Evolutionary conservation across 2,329 filamentous ascomycete genomes (phyloP).

Genomic region (Colletotrichum musicola): DNA sequence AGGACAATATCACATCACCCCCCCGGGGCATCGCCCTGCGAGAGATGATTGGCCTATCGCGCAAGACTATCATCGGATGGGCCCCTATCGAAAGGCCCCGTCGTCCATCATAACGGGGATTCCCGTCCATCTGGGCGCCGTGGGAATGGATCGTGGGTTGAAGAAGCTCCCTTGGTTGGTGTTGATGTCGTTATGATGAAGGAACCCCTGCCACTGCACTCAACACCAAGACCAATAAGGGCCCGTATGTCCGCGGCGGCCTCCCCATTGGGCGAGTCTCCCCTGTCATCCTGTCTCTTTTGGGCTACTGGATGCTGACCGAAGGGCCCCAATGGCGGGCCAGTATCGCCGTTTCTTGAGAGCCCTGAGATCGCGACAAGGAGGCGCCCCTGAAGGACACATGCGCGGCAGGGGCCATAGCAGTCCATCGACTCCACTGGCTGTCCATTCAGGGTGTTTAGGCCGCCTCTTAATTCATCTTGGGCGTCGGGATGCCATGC

Average conservation of each 20-base stretch:
- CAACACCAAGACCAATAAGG: slow-evolving; percentile 18
- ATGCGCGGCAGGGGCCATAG: slow-evolving; percentile 7
- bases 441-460: slow-evolving; percentile 27
- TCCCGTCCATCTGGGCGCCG: slow-evolving; percentile 5
- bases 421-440: slow-evolving; percentile 11
- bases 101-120: not conserved
- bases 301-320: not conserved
- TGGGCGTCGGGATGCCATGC: not conserved
- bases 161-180: too few species aligned
- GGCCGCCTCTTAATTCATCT: slow-evolving; percentile 29
- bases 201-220: not conserved
- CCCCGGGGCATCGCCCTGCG: not conserved
- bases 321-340: slow-evolving; percentile 4
- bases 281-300: slow-evolving; percentile 1
- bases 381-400: slow-evolving; percentile 18
- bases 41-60: not conserved
- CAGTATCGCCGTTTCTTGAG: slow-evolving; percentile 21
- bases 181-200: too few species aligned
- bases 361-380: slow-evolving; percentile 4
- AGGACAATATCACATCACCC: not conserved
- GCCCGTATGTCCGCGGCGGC: not conserved
- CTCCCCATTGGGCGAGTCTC: slow-evolving; percentile 1
- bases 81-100: not conserved
- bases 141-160: not conserved
- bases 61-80: not conserved